A percentile compares a stretch with the other conserved stretches of the same genome.
Evolutionary conservation across 495 filamentous ascomycete species (phyloP).

Genomic region (Lophiostoma macrostomum): DNA sequence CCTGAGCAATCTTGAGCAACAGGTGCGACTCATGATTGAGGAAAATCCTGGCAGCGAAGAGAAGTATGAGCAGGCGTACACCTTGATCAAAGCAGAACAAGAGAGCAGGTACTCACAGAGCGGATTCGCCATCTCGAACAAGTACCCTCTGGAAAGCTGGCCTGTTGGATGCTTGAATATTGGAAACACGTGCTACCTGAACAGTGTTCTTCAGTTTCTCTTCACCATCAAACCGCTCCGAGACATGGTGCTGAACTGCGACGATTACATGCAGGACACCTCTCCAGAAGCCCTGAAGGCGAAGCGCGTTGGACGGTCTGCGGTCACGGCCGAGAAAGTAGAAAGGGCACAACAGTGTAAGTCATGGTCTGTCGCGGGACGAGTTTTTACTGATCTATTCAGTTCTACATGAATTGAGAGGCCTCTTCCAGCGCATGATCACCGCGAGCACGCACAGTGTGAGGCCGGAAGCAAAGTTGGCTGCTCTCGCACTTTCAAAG

Average conservation of each 20-base stretch:
- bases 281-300: constrained; percentile 55
- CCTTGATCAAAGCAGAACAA: constrained; percentile 11
- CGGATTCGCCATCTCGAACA: neutral
- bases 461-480: constrained; percentile 72
- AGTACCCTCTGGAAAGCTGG: constrained; percentile 45
- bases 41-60: constrained; percentile 23
- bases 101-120: neutral
- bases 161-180: constrained; percentile 89
- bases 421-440: constrained; percentile 71
- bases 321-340: constrained; percentile 59
- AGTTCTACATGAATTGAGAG: constrained; percentile 71
- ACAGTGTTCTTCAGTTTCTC: constrained; percentile 93
- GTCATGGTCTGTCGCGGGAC: constrained; percentile 32
- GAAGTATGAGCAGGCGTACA: constrained; percentile 18
- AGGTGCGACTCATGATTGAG: constrained; percentile 35
- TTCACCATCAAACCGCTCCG: constrained; percentile 83
- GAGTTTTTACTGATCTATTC: neutral
- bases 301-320: constrained; percentile 64
- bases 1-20: constrained; percentile 4
- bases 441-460: constrained; percentile 52
- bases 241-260: constrained; percentile 71
- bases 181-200: constrained; percentile 96
- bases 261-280: constrained; percentile 62
- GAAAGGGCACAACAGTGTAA: constrained; percentile 68
- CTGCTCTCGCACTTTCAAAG: constrained; percentile 72